A percentile compares a stretch with the other conserved stretches of the same genome.
These are phyloP conservation scores for Mimosa pudica DNA, from an alignment of 306 rosid genomes.

Conservation along the genomic window DNA sequence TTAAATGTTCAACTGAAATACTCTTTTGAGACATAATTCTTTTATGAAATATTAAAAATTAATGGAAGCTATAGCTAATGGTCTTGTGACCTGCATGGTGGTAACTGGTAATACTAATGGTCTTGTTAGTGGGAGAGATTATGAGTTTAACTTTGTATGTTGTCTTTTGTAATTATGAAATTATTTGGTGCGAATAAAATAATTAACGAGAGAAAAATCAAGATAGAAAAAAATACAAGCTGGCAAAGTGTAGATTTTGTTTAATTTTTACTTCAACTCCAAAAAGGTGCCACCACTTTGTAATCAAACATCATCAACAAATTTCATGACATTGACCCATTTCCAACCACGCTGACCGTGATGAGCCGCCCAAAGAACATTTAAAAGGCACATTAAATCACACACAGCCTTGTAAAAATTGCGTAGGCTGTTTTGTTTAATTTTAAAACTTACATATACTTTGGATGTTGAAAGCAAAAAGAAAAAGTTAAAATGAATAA, in stretches of 20 bases:
- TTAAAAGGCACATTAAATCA: too few species aligned
- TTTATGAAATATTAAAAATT: background rate
- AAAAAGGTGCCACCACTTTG: conserved; percentile 3
- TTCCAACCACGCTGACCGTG: conserved; percentile 38
- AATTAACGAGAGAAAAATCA: background rate
- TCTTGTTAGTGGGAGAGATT: background rate
- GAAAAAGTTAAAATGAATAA: too few species aligned
- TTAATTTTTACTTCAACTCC: conserved; percentile 6
- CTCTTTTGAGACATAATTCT: background rate
- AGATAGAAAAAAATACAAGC: background rate
- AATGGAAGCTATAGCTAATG: background rate
- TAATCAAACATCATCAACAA: conserved; percentile 38
- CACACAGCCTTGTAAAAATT: background rate
- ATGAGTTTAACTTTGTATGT: background rate
- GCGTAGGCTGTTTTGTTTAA: too few species aligned
- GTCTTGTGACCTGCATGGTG: too few species aligned
- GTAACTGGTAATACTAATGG: too few species aligned
- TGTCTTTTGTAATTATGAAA: background rate
- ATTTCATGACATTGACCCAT: conserved; percentile 31
- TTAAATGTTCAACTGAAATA: background rate
- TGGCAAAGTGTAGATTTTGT: conserved; percentile 6
- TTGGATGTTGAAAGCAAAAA: background rate
- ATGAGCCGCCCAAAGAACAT: conserved; percentile 11
- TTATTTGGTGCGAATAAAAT: background rate
- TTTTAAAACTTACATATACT: background rate